phyloP scores from a whole-genome alignment of 2,329 filamentous ascomycete genomes.

The Penicillium verrucosum region DNA sequence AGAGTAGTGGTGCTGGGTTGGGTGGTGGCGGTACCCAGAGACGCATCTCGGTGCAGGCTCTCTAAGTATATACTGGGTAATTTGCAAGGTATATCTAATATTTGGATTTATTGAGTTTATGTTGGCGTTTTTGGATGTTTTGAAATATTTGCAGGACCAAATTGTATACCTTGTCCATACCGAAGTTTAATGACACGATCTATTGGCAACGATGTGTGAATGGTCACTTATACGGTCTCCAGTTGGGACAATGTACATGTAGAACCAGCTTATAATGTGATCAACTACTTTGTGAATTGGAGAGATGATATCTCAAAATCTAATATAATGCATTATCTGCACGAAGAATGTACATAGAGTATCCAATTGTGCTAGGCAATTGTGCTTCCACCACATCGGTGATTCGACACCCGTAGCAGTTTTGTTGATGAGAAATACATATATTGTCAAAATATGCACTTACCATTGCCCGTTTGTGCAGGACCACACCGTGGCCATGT shows the following conservation, averaged over 20 bases:
- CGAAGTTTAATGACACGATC: background rate
- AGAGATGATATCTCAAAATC: background rate
- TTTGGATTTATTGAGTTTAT: background rate
- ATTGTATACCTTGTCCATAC: conserved; percentile 4
- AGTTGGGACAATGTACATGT: background rate
- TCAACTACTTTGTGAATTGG: background rate
- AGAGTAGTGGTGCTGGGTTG: conserved; percentile 29
- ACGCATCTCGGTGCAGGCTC: conserved; percentile 26
- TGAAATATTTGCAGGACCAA: conserved; percentile 1
- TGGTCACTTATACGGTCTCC: background rate
- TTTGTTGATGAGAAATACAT: background rate
- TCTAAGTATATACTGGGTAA: conserved; percentile 5
- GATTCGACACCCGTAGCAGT: background rate
- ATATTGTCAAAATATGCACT: background rate
- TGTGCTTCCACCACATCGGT: background rate
- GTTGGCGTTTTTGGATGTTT: conserved; percentile 2
- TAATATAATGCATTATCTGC: background rate
- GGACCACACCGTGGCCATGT: background rate
- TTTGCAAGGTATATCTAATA: background rate
- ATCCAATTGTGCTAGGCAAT: background rate
- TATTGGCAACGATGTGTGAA: background rate
- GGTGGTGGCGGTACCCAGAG: conserved; percentile 24
- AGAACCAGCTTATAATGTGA: background rate
- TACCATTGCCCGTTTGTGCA: background rate
- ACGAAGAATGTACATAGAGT: background rate